Evolutionary conservation across 2,329 filamentous ascomycete species (phyloP), one percentile per base, ranked within the genome.

Genomic region (Stagonosporopsis tanaceti): DNA sequence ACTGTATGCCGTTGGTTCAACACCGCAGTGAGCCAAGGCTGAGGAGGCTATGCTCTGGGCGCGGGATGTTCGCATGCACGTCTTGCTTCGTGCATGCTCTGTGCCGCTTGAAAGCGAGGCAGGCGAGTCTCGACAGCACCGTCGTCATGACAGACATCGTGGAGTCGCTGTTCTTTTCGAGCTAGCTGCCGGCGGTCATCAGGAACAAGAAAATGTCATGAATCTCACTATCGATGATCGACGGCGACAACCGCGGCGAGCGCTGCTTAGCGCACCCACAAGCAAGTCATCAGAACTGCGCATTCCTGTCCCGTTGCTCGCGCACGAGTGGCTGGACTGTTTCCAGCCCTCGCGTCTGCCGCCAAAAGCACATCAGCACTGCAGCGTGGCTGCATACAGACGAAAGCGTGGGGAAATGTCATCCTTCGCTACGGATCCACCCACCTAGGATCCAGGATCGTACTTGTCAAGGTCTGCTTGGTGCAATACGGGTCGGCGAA

Each of bases 191-290:
- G 54, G 38, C 24, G 37, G 30, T 39, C 54, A 53, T 37, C 54
- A 57, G 54, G 54, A 57, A 57, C 54, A 50, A 44, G 48, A 40
- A 53, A 45, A 44, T 57, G 54, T 52, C 54, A 47, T 35, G 50
- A 47, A 53, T 47, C 35, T 47, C 44, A 35, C 34, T 53, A 37
- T 53, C 27, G 44, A 41, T 42, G 56, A 59, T 59, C 56, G 55
- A 53, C 55, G 37, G 50, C 50, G 50, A 46, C 50, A 53, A 53
- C 45, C 55, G 55, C 55, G 55, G 55, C 41, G 45, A 58, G 40
- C 50, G 50, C 48, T 47, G 38, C 50, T 53, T 58, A 58, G 50
- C 50, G 46, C 46, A 28, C 37, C 35, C 50, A 39, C 15, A 37
- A 24, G 34, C 11, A 28, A 50, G 40, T 40, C 47, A 27, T 45